Conservation (phyloP, 139 green algal species). For the Marvania coccoides region DNA sequence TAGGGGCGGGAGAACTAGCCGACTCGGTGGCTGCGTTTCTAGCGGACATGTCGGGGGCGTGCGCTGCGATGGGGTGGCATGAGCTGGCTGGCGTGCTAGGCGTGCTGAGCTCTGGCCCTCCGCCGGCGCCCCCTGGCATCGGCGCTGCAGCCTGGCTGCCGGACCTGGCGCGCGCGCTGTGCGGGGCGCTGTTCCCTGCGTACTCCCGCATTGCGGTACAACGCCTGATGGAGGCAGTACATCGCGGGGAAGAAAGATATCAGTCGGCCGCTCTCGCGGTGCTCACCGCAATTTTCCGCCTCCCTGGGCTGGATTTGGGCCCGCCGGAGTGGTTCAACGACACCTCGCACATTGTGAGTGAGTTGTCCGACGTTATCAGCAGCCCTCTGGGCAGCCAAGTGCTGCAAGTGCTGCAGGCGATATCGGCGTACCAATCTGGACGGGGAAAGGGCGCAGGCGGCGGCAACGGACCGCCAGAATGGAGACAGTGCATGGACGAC, state of each 20-base stretch:
- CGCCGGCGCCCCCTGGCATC: not conserved
- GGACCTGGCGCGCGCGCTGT: conserved; percentile 11
- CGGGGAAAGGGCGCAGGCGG: not conserved
- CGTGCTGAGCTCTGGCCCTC: not conserved
- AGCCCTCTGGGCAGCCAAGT: conserved; percentile 2
- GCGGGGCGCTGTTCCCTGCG: conserved; percentile 34
- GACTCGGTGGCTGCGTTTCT: conserved; percentile 14
- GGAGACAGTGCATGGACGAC: conserved; percentile 29
- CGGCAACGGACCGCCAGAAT: not conserved
- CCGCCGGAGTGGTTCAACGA: not conserved
- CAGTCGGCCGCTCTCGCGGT: conserved; percentile 17
- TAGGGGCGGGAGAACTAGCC: conserved; percentile 8
- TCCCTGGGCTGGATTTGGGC: conserved; percentile 7
- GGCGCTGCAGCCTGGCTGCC: conserved; percentile 11
- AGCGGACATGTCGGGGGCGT: conserved; percentile 10
- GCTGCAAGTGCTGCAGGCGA: conserved; percentile 13
- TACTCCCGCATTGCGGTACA: conserved; percentile 20
- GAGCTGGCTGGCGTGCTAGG: conserved; percentile 25
- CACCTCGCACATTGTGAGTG: not conserved
- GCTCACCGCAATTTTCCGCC: conserved; percentile 15
- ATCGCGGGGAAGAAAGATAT: conserved; percentile 10
- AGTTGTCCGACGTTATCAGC: conserved; percentile 8
- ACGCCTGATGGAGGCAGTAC: conserved; percentile 34
- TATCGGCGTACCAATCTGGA: conserved; percentile 14
- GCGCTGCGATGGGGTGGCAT: conserved; percentile 25